Percentiles rank a stretch among this genome's conserved stretches.
Conservation (phyloP, 2,329 filamentous ascomycete genomes). For the Graphiopsis chlorocephala region DNA sequence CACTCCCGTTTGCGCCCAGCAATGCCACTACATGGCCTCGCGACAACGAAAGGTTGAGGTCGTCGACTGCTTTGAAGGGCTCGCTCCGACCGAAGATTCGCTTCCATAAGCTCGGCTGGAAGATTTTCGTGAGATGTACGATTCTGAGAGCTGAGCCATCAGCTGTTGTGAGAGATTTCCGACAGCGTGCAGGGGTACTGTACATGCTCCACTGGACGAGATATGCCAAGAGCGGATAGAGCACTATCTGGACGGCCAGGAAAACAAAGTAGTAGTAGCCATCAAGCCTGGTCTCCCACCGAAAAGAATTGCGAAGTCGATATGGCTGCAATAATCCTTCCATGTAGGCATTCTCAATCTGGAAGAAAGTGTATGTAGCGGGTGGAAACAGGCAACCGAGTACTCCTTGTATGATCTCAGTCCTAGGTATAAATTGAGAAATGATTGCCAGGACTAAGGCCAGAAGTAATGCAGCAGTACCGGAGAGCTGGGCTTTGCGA, state of each 20-base stretch:
- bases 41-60: conserved; percentile 64
- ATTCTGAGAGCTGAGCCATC: conserved; percentile 61
- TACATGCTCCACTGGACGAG: conserved; percentile 71
- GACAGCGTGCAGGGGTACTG: conserved; percentile 63
- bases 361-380: conserved; percentile 80
- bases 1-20: conserved; percentile 82
- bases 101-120: conserved; percentile 62
- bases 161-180: conserved; percentile 40
- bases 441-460: conserved; percentile 78
- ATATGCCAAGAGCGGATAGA: conserved; percentile 73
- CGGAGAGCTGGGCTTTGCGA: conserved; percentile 81
- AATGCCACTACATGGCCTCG: conserved; percentile 79
- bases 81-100: conserved; percentile 49
- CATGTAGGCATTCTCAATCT: conserved; percentile 67
- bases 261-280: conserved; percentile 78
- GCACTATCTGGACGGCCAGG: conserved; percentile 70
- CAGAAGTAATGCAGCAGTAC: conserved; percentile 71
- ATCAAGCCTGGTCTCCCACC: conserved; percentile 64
- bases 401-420: conserved; percentile 58
- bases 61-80: conserved; percentile 71
- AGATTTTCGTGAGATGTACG: conserved; percentile 73
- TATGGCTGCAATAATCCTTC: conserved; percentile 59
- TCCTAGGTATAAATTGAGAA: conserved; percentile 70
- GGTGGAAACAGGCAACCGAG: conserved; percentile 75
- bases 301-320: conserved; percentile 58